These are phyloP conservation scores for Trichoderma orchidacearum DNA, from an alignment of 495 filamentous ascomycete species.

Conservation along the genomic window DNA sequence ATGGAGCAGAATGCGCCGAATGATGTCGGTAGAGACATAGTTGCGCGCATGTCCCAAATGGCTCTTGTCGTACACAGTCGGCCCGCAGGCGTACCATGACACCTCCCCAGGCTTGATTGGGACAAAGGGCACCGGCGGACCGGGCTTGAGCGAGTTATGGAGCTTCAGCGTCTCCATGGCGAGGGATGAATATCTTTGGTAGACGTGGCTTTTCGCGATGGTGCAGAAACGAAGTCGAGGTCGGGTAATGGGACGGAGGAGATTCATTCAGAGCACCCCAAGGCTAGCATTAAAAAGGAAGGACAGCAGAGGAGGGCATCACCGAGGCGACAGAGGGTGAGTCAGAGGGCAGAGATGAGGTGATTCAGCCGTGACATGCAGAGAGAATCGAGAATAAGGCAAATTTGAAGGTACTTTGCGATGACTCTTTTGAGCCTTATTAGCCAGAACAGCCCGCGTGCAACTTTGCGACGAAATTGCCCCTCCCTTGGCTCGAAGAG, in stretches of 20 bases:
- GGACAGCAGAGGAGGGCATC: background rate
- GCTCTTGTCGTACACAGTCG: slow-evolving; percentile 84
- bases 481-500: background rate
- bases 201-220: background rate
- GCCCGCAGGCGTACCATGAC: slow-evolving; percentile 83
- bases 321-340: background rate
- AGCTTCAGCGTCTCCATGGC: slow-evolving; percentile 42
- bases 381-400: too few species aligned
- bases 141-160: slow-evolving; percentile 65
- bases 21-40: slow-evolving; percentile 89
- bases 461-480: background rate
- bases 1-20: slow-evolving; percentile 71
- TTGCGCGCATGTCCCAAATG: slow-evolving; percentile 88
- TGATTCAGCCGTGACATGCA: too few species aligned
- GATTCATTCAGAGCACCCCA: slow-evolving; percentile 14
- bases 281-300: background rate
- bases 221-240: slow-evolving; percentile 5
- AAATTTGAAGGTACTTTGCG: background rate
- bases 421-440: background rate
- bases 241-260: slow-evolving; percentile 9
- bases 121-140: slow-evolving; percentile 58
- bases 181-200: background rate
- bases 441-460: too few species aligned
- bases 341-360: background rate
- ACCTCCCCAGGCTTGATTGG: slow-evolving; percentile 63